Percentiles rank a stretch among this genome's conserved stretches.
Evolutionary conservation across 371 early-diverging fungal genomes (phyloP).

Genomic region (Funneliformis caledonium): DNA sequence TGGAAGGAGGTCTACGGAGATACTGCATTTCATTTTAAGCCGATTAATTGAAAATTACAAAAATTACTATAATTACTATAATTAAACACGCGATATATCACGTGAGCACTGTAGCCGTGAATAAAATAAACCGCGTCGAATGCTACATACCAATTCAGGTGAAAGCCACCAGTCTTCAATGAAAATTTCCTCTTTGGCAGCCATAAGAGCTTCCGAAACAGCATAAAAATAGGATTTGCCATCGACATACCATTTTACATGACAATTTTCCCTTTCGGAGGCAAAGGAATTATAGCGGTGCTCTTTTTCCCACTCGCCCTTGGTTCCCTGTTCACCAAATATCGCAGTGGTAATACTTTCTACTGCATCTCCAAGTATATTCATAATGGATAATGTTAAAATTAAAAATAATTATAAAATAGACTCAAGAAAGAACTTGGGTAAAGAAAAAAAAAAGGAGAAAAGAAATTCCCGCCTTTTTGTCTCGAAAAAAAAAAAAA

Average conservation of each 20-base stretch:
- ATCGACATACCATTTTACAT: slow-evolving; percentile 79
- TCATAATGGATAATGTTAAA: too few species aligned
- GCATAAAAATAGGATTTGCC: slow-evolving; percentile 85
- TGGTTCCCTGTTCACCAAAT: neutral
- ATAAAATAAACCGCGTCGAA: neutral
- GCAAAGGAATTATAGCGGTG: slow-evolving; percentile 64
- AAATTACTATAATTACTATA: neutral
- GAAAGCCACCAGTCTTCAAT: slow-evolving; percentile 93
- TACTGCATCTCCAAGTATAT: neutral
- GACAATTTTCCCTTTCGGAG: slow-evolving; percentile 67
- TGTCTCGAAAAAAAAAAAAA: too few species aligned
- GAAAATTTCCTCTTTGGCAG: slow-evolving; percentile 75
- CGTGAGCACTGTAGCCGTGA: neutral
- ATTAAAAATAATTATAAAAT: too few species aligned
- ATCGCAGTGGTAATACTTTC: neutral
- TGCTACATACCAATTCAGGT: slow-evolving; percentile 69
- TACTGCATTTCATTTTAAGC: slow-evolving; percentile 54
- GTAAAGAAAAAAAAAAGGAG: too few species aligned
- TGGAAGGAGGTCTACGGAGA: slow-evolving; percentile 74
- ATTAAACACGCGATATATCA: neutral
- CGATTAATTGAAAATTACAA: neutral
- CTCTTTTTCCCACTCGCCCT: neutral
- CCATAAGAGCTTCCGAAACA: slow-evolving; percentile 75
- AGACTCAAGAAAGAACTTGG: too few species aligned
- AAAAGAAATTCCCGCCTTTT: too few species aligned